These are phyloP conservation scores for Candida verbasci DNA, from an alignment of 805 yeast species.

Conservation along the genomic window DNA sequence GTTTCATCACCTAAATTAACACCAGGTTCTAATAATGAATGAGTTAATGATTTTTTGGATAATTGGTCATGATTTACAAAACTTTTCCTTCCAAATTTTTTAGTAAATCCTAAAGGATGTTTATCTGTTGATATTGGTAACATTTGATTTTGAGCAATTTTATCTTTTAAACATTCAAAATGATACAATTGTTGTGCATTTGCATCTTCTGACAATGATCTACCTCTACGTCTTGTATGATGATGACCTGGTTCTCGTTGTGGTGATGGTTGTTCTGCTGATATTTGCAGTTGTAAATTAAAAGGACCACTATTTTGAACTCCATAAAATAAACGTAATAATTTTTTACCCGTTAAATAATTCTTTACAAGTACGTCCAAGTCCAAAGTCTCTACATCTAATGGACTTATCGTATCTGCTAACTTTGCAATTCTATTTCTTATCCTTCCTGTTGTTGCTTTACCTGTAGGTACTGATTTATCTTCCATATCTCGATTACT, in stretches of 20 bases:
- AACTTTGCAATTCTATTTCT: constrained; percentile 32
- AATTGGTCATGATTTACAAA: not conserved
- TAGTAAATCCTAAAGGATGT: constrained; percentile 30
- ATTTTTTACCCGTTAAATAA: constrained; percentile 29
- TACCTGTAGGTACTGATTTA: constrained; percentile 8
- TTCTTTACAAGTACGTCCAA: constrained; percentile 29
- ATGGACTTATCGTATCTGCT: constrained; percentile 29
- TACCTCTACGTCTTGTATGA: constrained; percentile 5
- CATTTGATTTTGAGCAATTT: constrained; percentile 15
- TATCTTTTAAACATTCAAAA: constrained; percentile 34
- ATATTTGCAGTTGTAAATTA: constrained; percentile 8
- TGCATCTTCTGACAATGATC: constrained; percentile 6
- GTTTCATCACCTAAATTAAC: not conserved
- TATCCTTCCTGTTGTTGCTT: constrained; percentile 23
- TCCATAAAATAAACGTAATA: constrained; percentile 23
- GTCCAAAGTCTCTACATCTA: constrained; percentile 39
- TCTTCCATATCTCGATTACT: constrained; percentile 15
- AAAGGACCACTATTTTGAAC: constrained; percentile 2
- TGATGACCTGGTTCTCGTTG: not conserved
- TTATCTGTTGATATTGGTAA: constrained; percentile 12
- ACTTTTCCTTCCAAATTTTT: constrained; percentile 24
- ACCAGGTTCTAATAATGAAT: constrained; percentile 3
- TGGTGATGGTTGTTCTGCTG: constrained; percentile 10
- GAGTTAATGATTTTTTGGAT: not conserved
- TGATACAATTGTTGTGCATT: constrained; percentile 13